Conservation (phyloP, 495 filamentous ascomycete species). For the Penicillium desertorum region DNA sequence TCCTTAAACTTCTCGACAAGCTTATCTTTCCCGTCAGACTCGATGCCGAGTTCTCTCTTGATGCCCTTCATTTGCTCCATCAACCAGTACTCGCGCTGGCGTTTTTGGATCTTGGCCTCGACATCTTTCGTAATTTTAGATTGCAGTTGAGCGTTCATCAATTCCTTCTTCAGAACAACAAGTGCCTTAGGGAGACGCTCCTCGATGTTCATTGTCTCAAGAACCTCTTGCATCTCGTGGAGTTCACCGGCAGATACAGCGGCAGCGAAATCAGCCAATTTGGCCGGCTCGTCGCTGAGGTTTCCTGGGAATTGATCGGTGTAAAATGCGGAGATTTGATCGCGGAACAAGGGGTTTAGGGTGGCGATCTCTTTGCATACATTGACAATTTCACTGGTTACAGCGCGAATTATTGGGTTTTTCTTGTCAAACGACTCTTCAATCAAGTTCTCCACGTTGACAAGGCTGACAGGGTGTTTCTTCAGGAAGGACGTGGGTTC, state of each 20-base stretch:
- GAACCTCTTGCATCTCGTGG: conserved; percentile 89
- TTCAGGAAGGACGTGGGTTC: conserved; percentile 89
- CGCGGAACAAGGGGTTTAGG: conserved; percentile 91
- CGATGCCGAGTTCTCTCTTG: conserved; percentile 88
- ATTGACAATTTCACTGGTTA: conserved; percentile 96
- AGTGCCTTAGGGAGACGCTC: conserved; percentile 87
- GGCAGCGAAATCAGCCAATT: conserved; percentile 94
- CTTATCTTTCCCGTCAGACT: conserved; percentile 97
- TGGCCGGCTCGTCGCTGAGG: conserved; percentile 89
- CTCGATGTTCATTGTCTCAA: conserved; percentile 84
- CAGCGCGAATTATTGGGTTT: conserved; percentile 77
- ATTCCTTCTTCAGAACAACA: conserved; percentile 91
- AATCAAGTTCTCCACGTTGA: conserved; percentile 87
- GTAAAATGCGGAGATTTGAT: conserved; percentile 95
- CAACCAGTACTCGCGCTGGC: conserved; percentile 97
- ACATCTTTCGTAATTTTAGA: conserved; percentile 98
- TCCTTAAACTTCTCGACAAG: conserved; percentile 96
- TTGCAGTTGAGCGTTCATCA: conserved; percentile 96
- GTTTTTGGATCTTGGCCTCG: conserved; percentile 95
- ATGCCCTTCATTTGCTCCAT: conserved; percentile 99
- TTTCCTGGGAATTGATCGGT: conserved; percentile 94
- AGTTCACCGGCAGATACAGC: conserved; percentile 90
- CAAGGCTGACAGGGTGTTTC: conserved; percentile 86
- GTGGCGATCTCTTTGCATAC: conserved; percentile 95
- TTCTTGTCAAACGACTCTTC: conserved; percentile 91